These are phyloP conservation scores for Neurospora sp. DNA, from an alignment of 495 filamentous ascomycete genomes.

Conservation along the genomic window DNA sequence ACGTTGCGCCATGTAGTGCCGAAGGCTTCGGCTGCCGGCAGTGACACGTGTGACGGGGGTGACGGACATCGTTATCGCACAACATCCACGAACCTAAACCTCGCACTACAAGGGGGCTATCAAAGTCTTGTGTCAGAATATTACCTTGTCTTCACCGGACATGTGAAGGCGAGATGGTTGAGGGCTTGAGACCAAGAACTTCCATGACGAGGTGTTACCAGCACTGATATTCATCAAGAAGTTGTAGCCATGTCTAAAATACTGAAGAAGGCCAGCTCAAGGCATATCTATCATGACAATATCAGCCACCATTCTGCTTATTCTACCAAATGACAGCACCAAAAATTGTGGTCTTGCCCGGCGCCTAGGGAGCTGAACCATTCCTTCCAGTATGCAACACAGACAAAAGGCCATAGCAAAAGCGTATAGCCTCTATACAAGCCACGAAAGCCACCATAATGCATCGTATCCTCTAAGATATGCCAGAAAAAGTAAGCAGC, in stretches of 20 bases:
- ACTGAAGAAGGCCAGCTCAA: not conserved
- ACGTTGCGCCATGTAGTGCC: not conserved
- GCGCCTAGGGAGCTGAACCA: not conserved
- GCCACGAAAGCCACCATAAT: not conserved
- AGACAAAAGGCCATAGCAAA: not conserved
- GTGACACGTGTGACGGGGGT: not conserved
- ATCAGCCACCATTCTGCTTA: not conserved
- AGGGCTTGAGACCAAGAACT: not conserved
- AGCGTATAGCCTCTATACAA: not conserved
- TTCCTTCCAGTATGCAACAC: not conserved
- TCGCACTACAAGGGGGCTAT: not conserved
- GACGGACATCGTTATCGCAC: not conserved
- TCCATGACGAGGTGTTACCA: not conserved
- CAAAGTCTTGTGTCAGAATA: not conserved
- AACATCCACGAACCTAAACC: not conserved
- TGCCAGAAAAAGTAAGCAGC: not conserved
- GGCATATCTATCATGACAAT: not conserved
- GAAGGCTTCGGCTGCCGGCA: not conserved
- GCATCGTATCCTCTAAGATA: not conserved
- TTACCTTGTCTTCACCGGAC: not conserved
- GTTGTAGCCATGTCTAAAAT: not conserved
- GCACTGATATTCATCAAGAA: not conserved
- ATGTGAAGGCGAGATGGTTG: not conserved
- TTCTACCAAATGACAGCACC: not conserved
- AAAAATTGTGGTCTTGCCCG: not conserved